Evolutionary conservation across 352 stramenopile genomes (phyloP).

Genomic region (Pythium aquatile): DNA sequence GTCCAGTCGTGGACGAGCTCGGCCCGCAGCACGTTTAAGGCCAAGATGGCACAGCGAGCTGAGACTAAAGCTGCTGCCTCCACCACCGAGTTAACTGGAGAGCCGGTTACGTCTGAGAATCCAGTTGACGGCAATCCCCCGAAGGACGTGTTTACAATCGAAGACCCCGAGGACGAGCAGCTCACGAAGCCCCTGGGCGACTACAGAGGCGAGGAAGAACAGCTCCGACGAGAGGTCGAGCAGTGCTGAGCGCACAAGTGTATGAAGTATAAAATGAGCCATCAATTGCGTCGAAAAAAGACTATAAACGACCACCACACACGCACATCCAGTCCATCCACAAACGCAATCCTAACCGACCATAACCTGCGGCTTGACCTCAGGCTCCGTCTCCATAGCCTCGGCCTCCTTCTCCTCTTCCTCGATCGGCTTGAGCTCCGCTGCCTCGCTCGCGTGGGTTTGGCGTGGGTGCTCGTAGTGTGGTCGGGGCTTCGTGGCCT

Average conservation of each 20-base stretch:
- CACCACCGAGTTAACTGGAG: not conserved
- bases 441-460: not conserved
- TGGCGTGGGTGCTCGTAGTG: not conserved
- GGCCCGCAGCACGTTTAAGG: conserved; percentile 20
- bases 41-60: conserved; percentile 25
- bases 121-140: not conserved
- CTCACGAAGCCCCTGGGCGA: conserved; percentile 1
- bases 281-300: not conserved
- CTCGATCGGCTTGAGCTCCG: conserved; percentile 7
- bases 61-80: conserved; percentile 7
- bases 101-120: not conserved
- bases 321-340: not conserved
- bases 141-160: conserved; percentile 20
- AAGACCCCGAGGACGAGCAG: conserved; percentile 6
- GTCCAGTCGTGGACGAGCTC: conserved; percentile 26
- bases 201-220: conserved; percentile 18
- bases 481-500: not conserved
- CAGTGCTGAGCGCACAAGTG: conserved; percentile 22
- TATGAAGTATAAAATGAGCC: not conserved
- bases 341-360: not conserved
- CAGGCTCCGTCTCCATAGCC: not conserved
- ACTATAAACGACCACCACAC: not conserved
- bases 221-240: conserved; percentile 24
- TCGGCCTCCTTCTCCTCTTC: conserved; percentile 9
- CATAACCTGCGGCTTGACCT: not conserved